Conservation (phyloP, 2,329 filamentous ascomycete species). For the Xenoacremonium recifei region DNA sequence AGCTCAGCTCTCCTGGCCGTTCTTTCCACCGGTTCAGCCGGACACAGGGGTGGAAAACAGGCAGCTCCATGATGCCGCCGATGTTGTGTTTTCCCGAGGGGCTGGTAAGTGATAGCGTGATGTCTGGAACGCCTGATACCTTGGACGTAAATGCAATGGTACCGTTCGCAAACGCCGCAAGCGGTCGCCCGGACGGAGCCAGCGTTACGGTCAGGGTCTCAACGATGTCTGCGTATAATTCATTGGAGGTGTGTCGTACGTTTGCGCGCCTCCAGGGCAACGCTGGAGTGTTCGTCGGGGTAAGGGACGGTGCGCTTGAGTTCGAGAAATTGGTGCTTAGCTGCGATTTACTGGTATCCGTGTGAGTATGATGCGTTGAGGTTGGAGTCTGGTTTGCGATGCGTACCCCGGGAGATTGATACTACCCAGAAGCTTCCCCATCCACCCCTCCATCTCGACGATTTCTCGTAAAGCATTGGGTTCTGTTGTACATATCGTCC, state of each 20-base stretch:
- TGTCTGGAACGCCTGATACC: slow-evolving; percentile 89
- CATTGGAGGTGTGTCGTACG: slow-evolving; percentile 93
- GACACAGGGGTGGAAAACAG: slow-evolving; percentile 95
- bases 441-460: slow-evolving; percentile 86
- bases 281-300: slow-evolving; percentile 48
- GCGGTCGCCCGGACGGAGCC: slow-evolving; percentile 82
- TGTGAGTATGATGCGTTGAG: background rate
- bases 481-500: slow-evolving; percentile 85
- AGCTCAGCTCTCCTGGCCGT: slow-evolving; percentile 86
- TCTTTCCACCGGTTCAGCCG: slow-evolving; percentile 87
- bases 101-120: slow-evolving; percentile 76
- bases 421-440: slow-evolving; percentile 84
- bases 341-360: slow-evolving; percentile 38
- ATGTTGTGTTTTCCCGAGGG: slow-evolving; percentile 80
- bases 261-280: slow-evolving; percentile 89
- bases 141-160: slow-evolving; percentile 95
- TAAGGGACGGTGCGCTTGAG: slow-evolving; percentile 38
- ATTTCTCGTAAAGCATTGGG: slow-evolving; percentile 88
- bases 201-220: slow-evolving; percentile 86
- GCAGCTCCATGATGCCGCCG: slow-evolving; percentile 73
- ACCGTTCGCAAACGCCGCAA: slow-evolving; percentile 85
- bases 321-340: slow-evolving; percentile 38
- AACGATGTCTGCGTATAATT: slow-evolving; percentile 93
- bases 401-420: slow-evolving; percentile 76
- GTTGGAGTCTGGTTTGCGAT: background rate